These are phyloP conservation scores for Tricholomella constricta DNA, from an alignment of 768 basidiomycete genomes.

Conservation along the genomic window DNA sequence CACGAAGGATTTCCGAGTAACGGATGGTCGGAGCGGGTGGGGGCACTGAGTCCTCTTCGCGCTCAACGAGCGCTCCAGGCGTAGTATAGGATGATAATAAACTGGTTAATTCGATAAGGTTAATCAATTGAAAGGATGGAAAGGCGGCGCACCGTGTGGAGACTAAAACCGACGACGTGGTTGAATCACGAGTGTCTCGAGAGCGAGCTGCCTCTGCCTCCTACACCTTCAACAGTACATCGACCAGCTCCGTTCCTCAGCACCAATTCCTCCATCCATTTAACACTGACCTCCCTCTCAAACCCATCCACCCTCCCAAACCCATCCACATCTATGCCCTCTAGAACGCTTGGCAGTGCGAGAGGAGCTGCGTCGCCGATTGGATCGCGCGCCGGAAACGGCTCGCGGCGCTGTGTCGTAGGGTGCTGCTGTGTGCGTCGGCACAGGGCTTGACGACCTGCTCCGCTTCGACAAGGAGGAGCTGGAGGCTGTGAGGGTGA, in stretches of 20 bases:
- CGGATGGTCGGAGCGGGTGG: constrained; percentile 48
- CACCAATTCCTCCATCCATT: constrained; percentile 61
- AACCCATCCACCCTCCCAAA: constrained; percentile 73
- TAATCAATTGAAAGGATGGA: neutral
- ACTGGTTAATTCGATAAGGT: constrained; percentile 30
- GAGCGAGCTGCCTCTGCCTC: constrained; percentile 65
- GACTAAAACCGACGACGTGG: constrained; percentile 48
- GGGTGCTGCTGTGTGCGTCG: constrained; percentile 50
- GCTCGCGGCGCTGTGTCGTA: constrained; percentile 75
- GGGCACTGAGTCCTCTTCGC: constrained; percentile 81
- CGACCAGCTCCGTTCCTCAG: constrained; percentile 88
- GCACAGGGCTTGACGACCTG: constrained; percentile 54
- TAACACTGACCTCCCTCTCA: constrained; percentile 59
- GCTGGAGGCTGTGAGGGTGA: constrained; percentile 59
- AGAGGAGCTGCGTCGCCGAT: constrained; percentile 78
- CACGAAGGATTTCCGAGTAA: no score
- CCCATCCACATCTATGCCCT: constrained; percentile 82
- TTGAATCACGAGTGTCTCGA: constrained; percentile 47
- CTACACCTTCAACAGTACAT: constrained; percentile 81
- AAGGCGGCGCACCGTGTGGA: constrained; percentile 43
- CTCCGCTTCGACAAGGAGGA: constrained; percentile 88
- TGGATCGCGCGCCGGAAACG: constrained; percentile 79
- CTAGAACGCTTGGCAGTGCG: constrained; percentile 67
- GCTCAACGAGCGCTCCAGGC: constrained; percentile 73
- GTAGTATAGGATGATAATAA: constrained; percentile 63